These are phyloP conservation scores for Hericium rajendrae DNA, from an alignment of 768 basidiomycete genomes.

Conservation along the genomic window DNA sequence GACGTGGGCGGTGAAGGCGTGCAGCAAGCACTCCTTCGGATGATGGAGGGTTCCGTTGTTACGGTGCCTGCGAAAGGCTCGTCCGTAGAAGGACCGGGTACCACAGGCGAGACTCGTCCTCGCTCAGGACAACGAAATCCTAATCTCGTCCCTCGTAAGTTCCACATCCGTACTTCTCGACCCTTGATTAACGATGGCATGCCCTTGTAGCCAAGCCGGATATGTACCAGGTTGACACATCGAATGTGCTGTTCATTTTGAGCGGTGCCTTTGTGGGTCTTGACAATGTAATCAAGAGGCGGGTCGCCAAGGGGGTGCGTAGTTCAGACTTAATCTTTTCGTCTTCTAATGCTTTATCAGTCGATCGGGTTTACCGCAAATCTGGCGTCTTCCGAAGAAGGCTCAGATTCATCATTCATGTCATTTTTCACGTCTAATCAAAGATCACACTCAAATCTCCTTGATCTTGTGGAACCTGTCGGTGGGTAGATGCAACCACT, in stretches of 20 bases:
- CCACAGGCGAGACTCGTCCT: constrained; percentile 35
- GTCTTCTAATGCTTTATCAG: constrained; percentile 28
- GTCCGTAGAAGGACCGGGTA: constrained; percentile 35
- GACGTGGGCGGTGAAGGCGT: constrained; percentile 97
- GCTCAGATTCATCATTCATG: constrained; percentile 24
- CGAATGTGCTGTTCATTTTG: constrained; percentile 88
- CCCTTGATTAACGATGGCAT: not conserved
- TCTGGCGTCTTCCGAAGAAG: constrained; percentile 32
- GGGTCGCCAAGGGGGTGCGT: constrained; percentile 79
- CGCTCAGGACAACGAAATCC: constrained; percentile 42
- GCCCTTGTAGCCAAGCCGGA: constrained; percentile 48
- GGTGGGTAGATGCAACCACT: constrained; percentile 30
- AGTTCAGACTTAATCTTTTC: not conserved
- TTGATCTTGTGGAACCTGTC: constrained; percentile 64
- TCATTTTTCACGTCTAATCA: constrained; percentile 78
- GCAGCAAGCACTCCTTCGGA: constrained; percentile 83
- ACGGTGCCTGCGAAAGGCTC: constrained; percentile 70
- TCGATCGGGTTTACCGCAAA: constrained; percentile 81
- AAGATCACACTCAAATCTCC: constrained; percentile 37
- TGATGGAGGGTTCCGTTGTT: constrained; percentile 88
- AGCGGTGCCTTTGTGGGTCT: constrained; percentile 94
- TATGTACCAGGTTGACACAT: constrained; percentile 70
- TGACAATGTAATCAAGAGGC: constrained; percentile 68
- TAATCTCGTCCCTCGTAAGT: constrained; percentile 19
- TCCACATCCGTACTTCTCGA: constrained; percentile 9